Evolutionary conservation across 257 asterid species (phyloP).

Genomic region (Eustoma russellianum): DNA sequence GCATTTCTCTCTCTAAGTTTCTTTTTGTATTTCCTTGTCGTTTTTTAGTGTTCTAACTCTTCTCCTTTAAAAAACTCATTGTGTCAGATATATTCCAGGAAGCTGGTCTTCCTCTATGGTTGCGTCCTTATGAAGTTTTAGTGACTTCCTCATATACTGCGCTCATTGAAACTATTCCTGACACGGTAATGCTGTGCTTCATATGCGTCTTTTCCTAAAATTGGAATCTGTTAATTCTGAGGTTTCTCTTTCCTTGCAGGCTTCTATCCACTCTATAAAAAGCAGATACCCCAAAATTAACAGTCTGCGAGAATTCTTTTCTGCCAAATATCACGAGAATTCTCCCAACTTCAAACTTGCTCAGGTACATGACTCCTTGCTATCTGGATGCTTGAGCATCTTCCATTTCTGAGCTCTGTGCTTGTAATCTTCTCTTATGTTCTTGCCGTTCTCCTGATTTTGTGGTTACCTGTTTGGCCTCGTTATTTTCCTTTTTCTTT

Average conservation of each 20-base stretch:
- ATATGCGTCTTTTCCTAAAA: neutral
- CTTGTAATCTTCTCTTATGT: no score
- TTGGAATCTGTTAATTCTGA: neutral
- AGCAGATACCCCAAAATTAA: slow-evolving; percentile 78
- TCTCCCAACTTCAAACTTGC: slow-evolving; percentile 92
- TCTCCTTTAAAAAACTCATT: slow-evolving; percentile 18
- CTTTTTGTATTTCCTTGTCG: neutral
- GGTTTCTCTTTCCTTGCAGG: slow-evolving; percentile 30
- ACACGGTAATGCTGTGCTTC: slow-evolving; percentile 51
- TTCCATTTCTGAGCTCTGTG: no score
- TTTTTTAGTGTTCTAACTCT: neutral
- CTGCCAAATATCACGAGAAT: slow-evolving; percentile 84
- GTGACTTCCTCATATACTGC: slow-evolving; percentile 97
- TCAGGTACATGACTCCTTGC: slow-evolving; percentile 46
- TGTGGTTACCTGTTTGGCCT: no score
- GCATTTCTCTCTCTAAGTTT: neutral
- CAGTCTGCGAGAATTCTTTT: slow-evolving; percentile 89
- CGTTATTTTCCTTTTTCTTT: no score
- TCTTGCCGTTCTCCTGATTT: no score
- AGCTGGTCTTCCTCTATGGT: slow-evolving; percentile 99
- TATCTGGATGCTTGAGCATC: neutral
- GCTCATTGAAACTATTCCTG: slow-evolving; percentile 97
- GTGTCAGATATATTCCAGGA: slow-evolving; percentile 98
- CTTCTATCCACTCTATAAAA: slow-evolving; percentile 90
- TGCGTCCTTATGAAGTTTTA: slow-evolving; percentile 94